Evolutionary conservation across 2,329 filamentous ascomycete species (phyloP).

Genomic region (Fusarium praegraminearum): DNA sequence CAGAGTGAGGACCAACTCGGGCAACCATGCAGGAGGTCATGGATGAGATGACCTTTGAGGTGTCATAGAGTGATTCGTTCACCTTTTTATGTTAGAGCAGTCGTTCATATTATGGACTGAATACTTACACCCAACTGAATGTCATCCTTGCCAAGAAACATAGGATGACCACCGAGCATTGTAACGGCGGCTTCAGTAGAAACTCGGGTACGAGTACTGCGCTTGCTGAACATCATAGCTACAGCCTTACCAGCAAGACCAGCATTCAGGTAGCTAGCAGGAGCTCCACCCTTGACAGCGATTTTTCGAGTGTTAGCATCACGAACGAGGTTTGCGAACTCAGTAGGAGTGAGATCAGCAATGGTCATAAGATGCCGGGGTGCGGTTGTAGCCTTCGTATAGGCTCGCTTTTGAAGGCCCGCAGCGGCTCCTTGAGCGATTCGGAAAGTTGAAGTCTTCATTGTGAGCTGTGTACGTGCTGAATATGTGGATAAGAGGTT

Average conservation of each 20-base stretch:
- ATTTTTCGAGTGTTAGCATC: conserved; percentile 84
- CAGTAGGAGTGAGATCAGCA: conserved; percentile 81
- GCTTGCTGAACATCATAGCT: conserved; percentile 97
- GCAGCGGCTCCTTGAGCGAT: conserved; percentile 51
- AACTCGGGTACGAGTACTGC: conserved; percentile 91
- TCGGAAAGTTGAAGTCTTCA: conserved; percentile 53
- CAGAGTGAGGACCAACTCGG: conserved; percentile 81
- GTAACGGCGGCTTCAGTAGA: conserved; percentile 92
- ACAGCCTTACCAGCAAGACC: conserved; percentile 82
- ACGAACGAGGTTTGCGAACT: conserved; percentile 84
- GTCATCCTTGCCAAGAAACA: conserved; percentile 96
- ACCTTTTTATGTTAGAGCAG: conserved; percentile 61
- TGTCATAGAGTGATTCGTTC: conserved; percentile 96
- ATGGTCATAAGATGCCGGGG: conserved; percentile 94
- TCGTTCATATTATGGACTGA: not conserved
- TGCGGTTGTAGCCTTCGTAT: conserved; percentile 54
- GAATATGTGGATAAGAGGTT: not conserved
- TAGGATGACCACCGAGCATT: conserved; percentile 90
- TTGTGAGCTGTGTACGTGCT: conserved; percentile 35
- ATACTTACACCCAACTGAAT: conserved; percentile 86
- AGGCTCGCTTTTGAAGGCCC: conserved; percentile 57
- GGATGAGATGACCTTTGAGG: conserved; percentile 90
- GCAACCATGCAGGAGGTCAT: conserved; percentile 89
- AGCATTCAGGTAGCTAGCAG: conserved; percentile 68
- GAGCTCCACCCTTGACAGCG: conserved; percentile 74